Evolutionary conservation across 208 protist species (phyloP).

Genomic region (Herpetomonas samuelpessoai): DNA sequence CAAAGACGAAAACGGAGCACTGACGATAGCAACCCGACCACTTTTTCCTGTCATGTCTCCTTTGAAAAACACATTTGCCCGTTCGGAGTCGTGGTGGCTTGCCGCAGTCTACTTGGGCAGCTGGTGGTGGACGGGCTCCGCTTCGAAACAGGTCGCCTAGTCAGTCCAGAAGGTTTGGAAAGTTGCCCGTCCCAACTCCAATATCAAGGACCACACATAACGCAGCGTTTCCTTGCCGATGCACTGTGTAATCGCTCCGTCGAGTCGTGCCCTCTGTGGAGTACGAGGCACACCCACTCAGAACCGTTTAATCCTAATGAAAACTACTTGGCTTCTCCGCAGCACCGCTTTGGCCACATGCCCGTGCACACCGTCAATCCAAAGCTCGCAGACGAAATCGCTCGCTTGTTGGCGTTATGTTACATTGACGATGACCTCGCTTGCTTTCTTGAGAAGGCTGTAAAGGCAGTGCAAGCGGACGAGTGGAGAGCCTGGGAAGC

Average conservation of each 20-base stretch:
- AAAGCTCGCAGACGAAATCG: slow-evolving; percentile 31
- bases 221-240: slow-evolving; percentile 34
- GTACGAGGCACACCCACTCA: slow-evolving; percentile 8
- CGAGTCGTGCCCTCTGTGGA: slow-evolving; percentile 9
- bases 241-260: slow-evolving; percentile 5
- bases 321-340: slow-evolving; percentile 18
- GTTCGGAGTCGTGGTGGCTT: slow-evolving; percentile 17
- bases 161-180: slow-evolving; percentile 20
- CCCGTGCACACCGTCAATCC: slow-evolving; percentile 63
- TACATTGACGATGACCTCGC: slow-evolving; percentile 62
- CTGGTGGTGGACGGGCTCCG: slow-evolving; percentile 40
- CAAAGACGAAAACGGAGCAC: no score
- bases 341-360: slow-evolving; percentile 47
- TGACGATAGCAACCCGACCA: no score
- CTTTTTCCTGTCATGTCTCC: slow-evolving; percentile 32
- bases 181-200: slow-evolving; percentile 14
- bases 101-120: slow-evolving; percentile 18
- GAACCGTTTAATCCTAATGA: slow-evolving; percentile 14
- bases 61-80: slow-evolving; percentile 23
- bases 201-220: slow-evolving; percentile 51
- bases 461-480: slow-evolving; percentile 9
- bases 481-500: no score
- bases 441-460: slow-evolving; percentile 36
- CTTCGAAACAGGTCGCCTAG: slow-evolving; percentile 12
- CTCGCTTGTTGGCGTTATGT: slow-evolving; percentile 20